Percentiles rank a stretch among this genome's conserved stretches.
Evolutionary conservation across 441 rosid genomes (phyloP).

Genomic region (Flueggea neowawraea): DNA sequence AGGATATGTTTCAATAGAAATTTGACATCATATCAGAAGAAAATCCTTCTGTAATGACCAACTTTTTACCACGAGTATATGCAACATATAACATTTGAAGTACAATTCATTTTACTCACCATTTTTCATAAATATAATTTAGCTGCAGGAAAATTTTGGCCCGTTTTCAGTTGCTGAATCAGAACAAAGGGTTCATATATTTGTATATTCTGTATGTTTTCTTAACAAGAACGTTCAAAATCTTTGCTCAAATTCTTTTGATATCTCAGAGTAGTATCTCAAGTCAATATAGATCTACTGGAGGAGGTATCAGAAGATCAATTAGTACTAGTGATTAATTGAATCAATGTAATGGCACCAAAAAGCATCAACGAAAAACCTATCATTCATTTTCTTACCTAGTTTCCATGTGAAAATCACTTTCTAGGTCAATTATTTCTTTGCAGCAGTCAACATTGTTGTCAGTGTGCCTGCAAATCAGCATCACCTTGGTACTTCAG

Average conservation of each 20-base stretch:
- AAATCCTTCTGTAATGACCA: slow-evolving; percentile 1
- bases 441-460: slow-evolving; percentile 25
- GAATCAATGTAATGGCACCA: not conserved
- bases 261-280: too few relatives aligned
- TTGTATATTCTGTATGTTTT: too few relatives aligned
- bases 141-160: too few relatives aligned
- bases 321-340: not conserved
- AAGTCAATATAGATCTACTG: too few relatives aligned
- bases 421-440: slow-evolving; percentile 54
- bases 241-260: too few relatives aligned
- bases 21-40: not conserved
- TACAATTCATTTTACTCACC: not conserved
- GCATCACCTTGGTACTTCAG: slow-evolving; percentile 27
- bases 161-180: too few relatives aligned
- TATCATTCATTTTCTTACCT: slow-evolving; percentile 37
- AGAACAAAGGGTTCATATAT: too few relatives aligned
- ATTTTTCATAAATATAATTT: not conserved
- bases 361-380: not conserved
- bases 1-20: not conserved
- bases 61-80: not conserved
- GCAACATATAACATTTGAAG: not conserved
- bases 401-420: slow-evolving; percentile 36
- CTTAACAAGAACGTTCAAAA: too few relatives aligned
- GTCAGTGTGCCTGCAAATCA: slow-evolving; percentile 29
- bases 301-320: too few relatives aligned